Evolutionary conservation across 805 yeast genomes (phyloP), one percentile per base, ranked within the genome.

Genomic region (Barnettozyma siamensis): DNA sequence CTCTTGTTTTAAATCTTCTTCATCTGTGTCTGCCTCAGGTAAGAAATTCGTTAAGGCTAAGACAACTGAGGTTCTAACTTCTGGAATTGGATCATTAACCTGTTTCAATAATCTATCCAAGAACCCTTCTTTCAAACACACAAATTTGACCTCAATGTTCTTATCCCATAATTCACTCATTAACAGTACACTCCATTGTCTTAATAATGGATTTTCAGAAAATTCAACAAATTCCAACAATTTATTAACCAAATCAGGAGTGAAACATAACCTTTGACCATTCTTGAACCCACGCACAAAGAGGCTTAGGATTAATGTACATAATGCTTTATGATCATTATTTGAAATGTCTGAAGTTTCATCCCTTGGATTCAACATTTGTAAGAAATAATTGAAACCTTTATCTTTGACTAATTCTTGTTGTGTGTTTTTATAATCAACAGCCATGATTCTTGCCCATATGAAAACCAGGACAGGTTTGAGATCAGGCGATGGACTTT

Each of bases 361-460:
- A 44, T 46, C 60, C 38, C 62, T 69, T 17, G 73, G 73, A 7
- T 81, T 80, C 34, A 93, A 65, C 56, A 91, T 87, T 45, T 81
- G 78, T 33, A 88, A 77, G 59, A 93, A 93, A 60, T 93, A 91
- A 53, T 80, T 78, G 61, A 80, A 89, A 0, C 96, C 96, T 55
- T 83, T 83, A 56, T 91, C 98, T 53, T 89, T 89, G 48, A 93
- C 76, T 24, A 93, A 72, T 56, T 93, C 99, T 47, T 83, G 88
- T 60, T 93, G 99, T 3, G 96, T 87, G 54, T 84, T 83, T 49
- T 78, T 75, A 59, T 84, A 83, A 62, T 91, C 98, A 19, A 93
- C 94, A 3, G 97, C 89, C 93, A 93, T 88, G 18, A 93, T 88
- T 50, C 98, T 72, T 1, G 98, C 96, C 99, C 99, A 93, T 41